Base-by-base conservation (phyloP, 176 grass and related monocot genomes). In the Hyparrhenia diplandra region DNA sequence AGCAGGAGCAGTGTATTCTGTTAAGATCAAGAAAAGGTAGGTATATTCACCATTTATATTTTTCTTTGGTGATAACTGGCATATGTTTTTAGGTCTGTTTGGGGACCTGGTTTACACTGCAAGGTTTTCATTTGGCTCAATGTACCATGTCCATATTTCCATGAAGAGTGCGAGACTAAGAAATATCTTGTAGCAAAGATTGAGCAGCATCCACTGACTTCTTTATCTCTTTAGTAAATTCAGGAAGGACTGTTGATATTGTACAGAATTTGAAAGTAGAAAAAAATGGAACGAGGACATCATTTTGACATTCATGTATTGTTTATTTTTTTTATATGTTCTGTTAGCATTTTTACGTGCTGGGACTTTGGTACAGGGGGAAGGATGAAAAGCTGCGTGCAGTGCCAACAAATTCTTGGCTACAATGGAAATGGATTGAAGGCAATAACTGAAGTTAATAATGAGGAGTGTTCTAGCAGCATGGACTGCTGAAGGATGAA, bases 331-430 rank as follows among this genome's bases (percentile, higher is more conserved):
- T 32, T 52, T 23, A 10, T 30, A 24, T 49, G 10, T 47, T 85
- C 29, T 76, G 27, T 57, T 40, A 31, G 21, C 28, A 58, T 66
- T 46, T 41, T 77, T 39, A 68, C 78, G 72, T 73, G 13, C 20
- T 61, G 61, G 74, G 51, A 13, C 4, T 82, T 78, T 67, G 36
- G 20, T 81, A 59, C 80, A 98, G 95, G 92, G 93, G 94, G 93
- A 90, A 98, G 82, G 94, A 91, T 82, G 96, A 93, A 85, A 99
- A 93, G 78, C 85, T 99, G 41, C 91, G 92, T 87, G 51, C 92
- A 88, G 30, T 99, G 96, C 71, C 78, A 80, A 39, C 84, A 85
- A 79, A 84, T 95, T 77, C 40, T 92, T 87, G 83, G 82, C 9
- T 78, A 75, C 72, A 92, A 84, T 61, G 89, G 84, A 83, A 93